A percentile compares a stretch with the other conserved stretches of the same genome.
phyloP scores from a whole-genome alignment of 768 basidiomycete species.

The Porphyrellus cyaneotinctus region DNA sequence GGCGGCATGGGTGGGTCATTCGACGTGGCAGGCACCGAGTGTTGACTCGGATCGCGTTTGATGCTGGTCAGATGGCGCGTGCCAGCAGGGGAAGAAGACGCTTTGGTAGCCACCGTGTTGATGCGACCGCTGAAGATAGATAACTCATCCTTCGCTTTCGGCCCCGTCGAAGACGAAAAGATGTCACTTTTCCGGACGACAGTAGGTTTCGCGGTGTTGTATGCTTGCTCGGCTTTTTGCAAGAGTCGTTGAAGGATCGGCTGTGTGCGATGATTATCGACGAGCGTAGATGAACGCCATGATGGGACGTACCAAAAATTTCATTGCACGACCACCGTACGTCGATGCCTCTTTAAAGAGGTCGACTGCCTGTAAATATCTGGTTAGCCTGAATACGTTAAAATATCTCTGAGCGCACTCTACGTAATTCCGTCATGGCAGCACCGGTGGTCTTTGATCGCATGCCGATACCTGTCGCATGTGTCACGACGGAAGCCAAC shows the following conservation, averaged over 20 bases:
- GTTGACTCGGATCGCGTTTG: slow-evolving; percentile 28
- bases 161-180: slow-evolving; percentile 46
- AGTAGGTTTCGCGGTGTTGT: slow-evolving; percentile 44
- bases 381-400: neutral
- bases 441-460: slow-evolving; percentile 66
- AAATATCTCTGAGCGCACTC: slow-evolving; percentile 11
- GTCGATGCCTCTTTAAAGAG: slow-evolving; percentile 61
- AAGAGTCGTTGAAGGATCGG: slow-evolving; percentile 62
- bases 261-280: slow-evolving; percentile 32
- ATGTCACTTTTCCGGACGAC: slow-evolving; percentile 49
- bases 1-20: slow-evolving; percentile 9
- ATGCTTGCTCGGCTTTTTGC: slow-evolving; percentile 54
- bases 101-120: slow-evolving; percentile 54
- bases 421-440: slow-evolving; percentile 60
- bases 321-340: slow-evolving; percentile 63
- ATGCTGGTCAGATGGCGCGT: slow-evolving; percentile 1
- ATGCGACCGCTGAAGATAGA: slow-evolving; percentile 76
- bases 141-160: slow-evolving; percentile 60
- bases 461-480: slow-evolving; percentile 42
- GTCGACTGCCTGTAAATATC: slow-evolving; percentile 43
- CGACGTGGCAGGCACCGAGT: slow-evolving; percentile 31
- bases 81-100: slow-evolving; percentile 19
- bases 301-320: slow-evolving; percentile 54
- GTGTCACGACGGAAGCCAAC: slow-evolving; percentile 73
- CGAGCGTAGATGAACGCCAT: neutral